Evolutionary conservation across 1,139 yeast genomes (phyloP), one percentile per base, ranked within the genome.

Genomic region (Pneumocystis wakefieldiae): DNA sequence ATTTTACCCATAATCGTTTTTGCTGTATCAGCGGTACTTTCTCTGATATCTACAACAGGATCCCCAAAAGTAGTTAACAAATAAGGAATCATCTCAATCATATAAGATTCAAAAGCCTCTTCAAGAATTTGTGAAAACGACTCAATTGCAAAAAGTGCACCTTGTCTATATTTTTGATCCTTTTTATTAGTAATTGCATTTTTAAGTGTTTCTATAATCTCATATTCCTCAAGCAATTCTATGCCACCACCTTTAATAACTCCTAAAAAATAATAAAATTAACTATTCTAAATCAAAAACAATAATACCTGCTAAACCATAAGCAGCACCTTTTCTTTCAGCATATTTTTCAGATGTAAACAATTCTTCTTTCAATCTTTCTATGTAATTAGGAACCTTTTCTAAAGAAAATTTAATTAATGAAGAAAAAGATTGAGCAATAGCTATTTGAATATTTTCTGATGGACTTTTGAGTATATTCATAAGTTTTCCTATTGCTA

Each of bases 161-260:
- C 89, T 74, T 91, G 96, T 70, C 98, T 82, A 69, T 83, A 83
- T 62, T 80, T 78, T 1, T 86, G 77, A 68, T 85, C 85, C 72
- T 84, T 87, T 74, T 86, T 87, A 70, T 91, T 96, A 67, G 91
- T 97, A 14, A 94, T 82, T 24, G 96, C 96, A 63, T 86, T 92
- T n/a, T 83, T 80, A 68, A 92, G 76, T 57, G 80, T 81, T 66
- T 96, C 80, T 65, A 90, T 83, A 59, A 92, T 79, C 70, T 88
- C 95, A 71, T 81, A 84, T 61, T 86, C 85, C 3, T 89, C 80
- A 63, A 92, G 76, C 0, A 95, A 80, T 64, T 83, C 80, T 64
- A 94, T 84, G 67, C 97, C 98, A 37, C 83, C 81, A 66, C 99
- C 98, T 71, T 88, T 86, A 14, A 87, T 94, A 60, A 92, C 29